A percentile compares a stretch with the other conserved stretches of the same genome.
These are phyloP conservation scores for Paramecium tetraurelia DNA, from an alignment of 73 alveolate genomes.

Conservation along the genomic window DNA sequence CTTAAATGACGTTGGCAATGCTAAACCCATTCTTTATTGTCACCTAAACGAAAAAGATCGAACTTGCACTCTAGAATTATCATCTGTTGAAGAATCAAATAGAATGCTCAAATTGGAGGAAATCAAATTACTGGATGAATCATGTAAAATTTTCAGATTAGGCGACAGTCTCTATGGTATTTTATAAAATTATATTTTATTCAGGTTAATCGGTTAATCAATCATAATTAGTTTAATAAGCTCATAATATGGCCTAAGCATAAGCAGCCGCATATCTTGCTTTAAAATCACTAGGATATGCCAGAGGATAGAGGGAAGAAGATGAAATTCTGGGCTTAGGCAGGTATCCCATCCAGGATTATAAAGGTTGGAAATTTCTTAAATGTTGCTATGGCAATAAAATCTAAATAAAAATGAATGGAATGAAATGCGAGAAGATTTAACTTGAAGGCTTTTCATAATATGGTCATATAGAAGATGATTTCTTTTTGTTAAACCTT, in stretches of 20 bases:
- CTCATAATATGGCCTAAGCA: constrained; percentile 51
- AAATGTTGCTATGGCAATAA: constrained; percentile 45
- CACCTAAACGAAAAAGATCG: constrained; percentile 32
- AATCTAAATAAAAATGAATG: constrained; percentile 41
- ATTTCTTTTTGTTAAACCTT: constrained; percentile 54
- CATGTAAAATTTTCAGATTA: background rate
- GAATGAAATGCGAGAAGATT: constrained; percentile 50
- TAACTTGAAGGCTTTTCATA: constrained; percentile 20
- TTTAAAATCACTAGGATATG: constrained; percentile 12
- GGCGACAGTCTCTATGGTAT: constrained; percentile 49
- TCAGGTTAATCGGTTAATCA: constrained; percentile 19
- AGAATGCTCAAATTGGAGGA: constrained; percentile 3
- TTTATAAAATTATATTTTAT: background rate
- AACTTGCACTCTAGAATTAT: constrained; percentile 41
- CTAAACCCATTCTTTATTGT: constrained; percentile 26
- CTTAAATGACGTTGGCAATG: constrained; percentile 44
- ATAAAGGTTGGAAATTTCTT: constrained; percentile 48
- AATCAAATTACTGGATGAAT: constrained; percentile 17
- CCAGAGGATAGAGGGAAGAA: constrained; percentile 40
- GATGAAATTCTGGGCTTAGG: constrained; percentile 52
- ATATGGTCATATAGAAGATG: constrained; percentile 34
- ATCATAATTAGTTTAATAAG: constrained; percentile 48
- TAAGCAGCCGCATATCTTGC: constrained; percentile 50
- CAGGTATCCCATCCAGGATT: constrained; percentile 56
- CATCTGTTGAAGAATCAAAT: constrained; percentile 48